Conservation (phyloP, 768 basidiomycete genomes). For the Suillus americanus region DNA sequence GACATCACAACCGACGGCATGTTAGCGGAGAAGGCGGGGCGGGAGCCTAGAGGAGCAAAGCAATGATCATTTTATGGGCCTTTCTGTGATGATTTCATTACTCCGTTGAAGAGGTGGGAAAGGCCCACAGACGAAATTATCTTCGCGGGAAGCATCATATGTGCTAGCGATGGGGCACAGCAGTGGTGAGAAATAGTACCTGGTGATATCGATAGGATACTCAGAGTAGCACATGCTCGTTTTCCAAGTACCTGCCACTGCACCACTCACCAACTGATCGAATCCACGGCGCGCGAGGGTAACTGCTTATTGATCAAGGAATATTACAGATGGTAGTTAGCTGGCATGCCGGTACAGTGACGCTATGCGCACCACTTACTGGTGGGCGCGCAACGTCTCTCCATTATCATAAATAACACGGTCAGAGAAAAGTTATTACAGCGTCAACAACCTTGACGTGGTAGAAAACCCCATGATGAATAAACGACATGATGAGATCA, state of each 20-base stretch:
- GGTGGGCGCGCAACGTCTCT: background rate
- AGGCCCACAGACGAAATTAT: background rate
- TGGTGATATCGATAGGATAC: too few species aligned
- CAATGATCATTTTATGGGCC: background rate
- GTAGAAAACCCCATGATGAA: too few species aligned
- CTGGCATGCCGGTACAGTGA: background rate
- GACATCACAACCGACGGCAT: constrained; percentile 9
- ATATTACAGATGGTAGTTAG: background rate
- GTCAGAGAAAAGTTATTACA: too few species aligned
- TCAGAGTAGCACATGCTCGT: too few species aligned
- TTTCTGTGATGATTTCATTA: background rate
- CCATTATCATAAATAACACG: too few species aligned
- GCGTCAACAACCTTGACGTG: too few species aligned
- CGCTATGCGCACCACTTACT: background rate
- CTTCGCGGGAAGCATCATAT: background rate
- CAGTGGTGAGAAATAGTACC: background rate
- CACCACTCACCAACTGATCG: background rate
- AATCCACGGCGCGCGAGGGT: background rate
- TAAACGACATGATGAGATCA: too few species aligned
- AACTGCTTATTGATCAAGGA: background rate
- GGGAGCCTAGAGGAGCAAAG: background rate
- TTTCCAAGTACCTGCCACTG: too few species aligned
- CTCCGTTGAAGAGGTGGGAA: background rate
- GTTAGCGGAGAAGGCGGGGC: background rate
- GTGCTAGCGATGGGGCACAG: background rate